phyloP scores from a whole-genome alignment of 257 asterid genomes.

The Thymus mandschuricus region DNA sequence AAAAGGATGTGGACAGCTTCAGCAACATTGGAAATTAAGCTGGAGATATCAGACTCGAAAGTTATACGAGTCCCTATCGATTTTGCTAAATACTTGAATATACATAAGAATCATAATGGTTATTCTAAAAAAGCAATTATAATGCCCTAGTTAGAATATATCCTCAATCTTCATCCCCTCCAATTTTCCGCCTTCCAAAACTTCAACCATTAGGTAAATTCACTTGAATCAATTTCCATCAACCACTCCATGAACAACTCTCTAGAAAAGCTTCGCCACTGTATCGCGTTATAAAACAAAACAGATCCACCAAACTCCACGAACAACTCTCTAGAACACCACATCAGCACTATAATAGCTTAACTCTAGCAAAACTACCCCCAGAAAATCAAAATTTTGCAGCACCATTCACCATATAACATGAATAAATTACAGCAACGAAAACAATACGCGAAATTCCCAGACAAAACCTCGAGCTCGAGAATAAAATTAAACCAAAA shows the following conservation, averaged over 20 bases:
- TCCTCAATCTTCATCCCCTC: background rate
- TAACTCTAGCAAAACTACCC: background rate
- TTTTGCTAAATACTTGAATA: background rate
- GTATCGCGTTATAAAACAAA: background rate
- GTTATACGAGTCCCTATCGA: background rate
- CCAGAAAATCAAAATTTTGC: background rate
- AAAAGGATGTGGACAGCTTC: background rate
- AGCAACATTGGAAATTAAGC: background rate
- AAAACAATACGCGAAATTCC: slow-evolving; percentile 13
- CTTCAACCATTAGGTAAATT: background rate
- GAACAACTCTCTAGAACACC: slow-evolving; percentile 1
- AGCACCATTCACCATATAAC: slow-evolving; percentile 13
- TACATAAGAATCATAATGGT: background rate
- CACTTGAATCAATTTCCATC: too few relatives aligned
- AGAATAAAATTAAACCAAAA: background rate
- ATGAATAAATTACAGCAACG: slow-evolving; percentile 5
- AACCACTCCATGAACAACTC: slow-evolving; percentile 4
- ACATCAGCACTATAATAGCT: background rate
- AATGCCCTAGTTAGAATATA: background rate
- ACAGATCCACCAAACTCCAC: background rate
- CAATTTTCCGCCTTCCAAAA: background rate
- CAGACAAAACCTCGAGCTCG: slow-evolving; percentile 9
- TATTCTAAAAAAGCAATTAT: background rate
- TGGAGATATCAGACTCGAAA: background rate
- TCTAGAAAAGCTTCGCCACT: background rate